Base-by-base conservation (phyloP, 2,329 filamentous ascomycete species). In the Neonectria magnoliae region DNA sequence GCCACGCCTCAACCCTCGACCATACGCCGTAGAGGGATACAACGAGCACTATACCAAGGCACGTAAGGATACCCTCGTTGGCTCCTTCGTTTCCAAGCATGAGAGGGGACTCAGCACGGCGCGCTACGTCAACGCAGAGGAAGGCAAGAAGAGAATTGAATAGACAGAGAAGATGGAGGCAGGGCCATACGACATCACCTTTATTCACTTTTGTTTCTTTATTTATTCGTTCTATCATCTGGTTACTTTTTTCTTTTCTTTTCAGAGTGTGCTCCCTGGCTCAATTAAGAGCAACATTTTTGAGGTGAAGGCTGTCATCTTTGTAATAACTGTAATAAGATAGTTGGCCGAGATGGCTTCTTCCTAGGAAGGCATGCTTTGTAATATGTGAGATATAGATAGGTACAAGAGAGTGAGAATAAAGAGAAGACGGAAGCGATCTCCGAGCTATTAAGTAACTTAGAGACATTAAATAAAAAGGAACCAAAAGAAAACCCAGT, bases 131-230 rank as follows among this genome's bases (percentile, higher is more conserved):
- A 96, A 91, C 72, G 88, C 97, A 59, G 96, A 99, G 79, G 96
- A 99, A 81, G 96, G 96, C 57, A 99, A 99, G 87, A 99, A 98
- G 87, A 93, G 96, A 78, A 97, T 97, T 76, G 96, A 99, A 78
- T 94, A 87, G 72, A 73, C 62, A 16, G 47, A 51, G 31, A 58
- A 50, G 38, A 53, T 13, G 45, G 29, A 41, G 57, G 48, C 57
- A 38, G 50, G 38, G 48, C 36, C 56, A 31, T 29, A 41, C 56
- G 22, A 22, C 25, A 56, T 55, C 27, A 25, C 61, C 27, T 58
- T 60, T 54, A 51, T 62, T 55, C 27, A 25, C 60, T 22, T 58
- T 60, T 54, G 53, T 62, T 57, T 33, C 42, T 60, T 20, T 20
- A 18, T 67, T 48, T 64, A 20, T 45, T 65, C 22, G 27, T 58